Percentiles rank a stretch among this genome's conserved stretches.
These are phyloP conservation scores for Nakazawaea wyomingensis DNA, from an alignment of 805 yeast species.

Conservation along the genomic window DNA sequence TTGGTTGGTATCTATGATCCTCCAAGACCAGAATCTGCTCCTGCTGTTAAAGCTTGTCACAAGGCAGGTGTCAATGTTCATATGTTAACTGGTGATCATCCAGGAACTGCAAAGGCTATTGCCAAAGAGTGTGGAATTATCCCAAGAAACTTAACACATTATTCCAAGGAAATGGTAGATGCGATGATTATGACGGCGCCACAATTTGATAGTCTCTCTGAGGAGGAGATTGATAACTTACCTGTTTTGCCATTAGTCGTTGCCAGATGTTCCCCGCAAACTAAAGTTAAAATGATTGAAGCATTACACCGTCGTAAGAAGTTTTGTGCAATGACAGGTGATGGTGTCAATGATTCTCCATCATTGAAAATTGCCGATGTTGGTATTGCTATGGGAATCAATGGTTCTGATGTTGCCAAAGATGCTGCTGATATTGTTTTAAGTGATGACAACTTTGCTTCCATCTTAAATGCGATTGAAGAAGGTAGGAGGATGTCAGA, in stretches of 20 bases:
- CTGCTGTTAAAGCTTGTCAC: constrained; percentile 61
- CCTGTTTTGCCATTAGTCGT: constrained; percentile 72
- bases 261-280: constrained; percentile 81
- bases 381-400: constrained; percentile 80
- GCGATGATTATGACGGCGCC: constrained; percentile 74
- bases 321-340: constrained; percentile 79
- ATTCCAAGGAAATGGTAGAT: constrained; percentile 47
- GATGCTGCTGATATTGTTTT: constrained; percentile 76
- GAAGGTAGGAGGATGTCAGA: constrained; percentile 79
- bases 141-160: constrained; percentile 54
- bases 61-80: constrained; percentile 74
- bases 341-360: constrained; percentile 81
- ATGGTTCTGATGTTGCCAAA: constrained; percentile 82
- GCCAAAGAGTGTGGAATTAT: constrained; percentile 78
- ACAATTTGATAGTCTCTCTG: constrained; percentile 60
- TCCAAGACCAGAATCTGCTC: constrained; percentile 65
- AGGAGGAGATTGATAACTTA: constrained; percentile 53
- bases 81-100: constrained; percentile 81
- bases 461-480: constrained; percentile 71
- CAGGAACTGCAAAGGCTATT: constrained; percentile 72
- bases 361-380: constrained; percentile 72
- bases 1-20: constrained; percentile 78
- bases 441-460: constrained; percentile 74
- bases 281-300: constrained; percentile 77
- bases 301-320: constrained; percentile 61